Evolutionary conservation across 2,329 filamentous ascomycete species (phyloP), one percentile per base, ranked within the genome.

Genomic region (Xylariaceae sp.): DNA sequence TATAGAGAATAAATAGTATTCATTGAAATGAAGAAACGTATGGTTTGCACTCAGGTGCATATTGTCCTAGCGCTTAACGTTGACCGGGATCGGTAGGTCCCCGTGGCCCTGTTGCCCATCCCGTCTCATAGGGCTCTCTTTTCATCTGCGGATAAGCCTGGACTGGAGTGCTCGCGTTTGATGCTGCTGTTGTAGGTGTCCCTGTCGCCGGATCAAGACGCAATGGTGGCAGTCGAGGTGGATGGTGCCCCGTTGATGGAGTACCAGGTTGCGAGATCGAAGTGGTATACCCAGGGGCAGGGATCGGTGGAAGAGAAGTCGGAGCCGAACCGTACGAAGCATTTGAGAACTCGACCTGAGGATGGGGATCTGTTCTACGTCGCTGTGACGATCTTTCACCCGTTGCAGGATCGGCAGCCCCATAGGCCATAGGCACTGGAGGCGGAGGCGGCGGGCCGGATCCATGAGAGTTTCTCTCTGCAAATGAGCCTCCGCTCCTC

Each of bases 351-450:
- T 80, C 76, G 4, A 77, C 70, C 6, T 75, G 74, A 6, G 78
- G 73, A 35, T 81, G 78, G 7, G 78, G 73, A 21, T 82, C 78
- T 5, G 76, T 79, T 58, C 78, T 71, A 10, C 78, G 73, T 46
- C 79, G 72, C 58, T 78, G 75, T 16, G 73, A 63, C 6, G 79
- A 73, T 45, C 76, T 73, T 54, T 82, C 80, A 20, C 73, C 70
- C 20, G 73, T 73, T 7, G 74, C 71, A 5, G 72, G 64, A 42
- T 81, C 79, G 46, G 73, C 72, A 24, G 70, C 60, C 15, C 70
- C 65, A 59, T 77, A 75, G 13, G 61, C 39, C 40, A 62, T 67
- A 7, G 62, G 55, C 8, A 56, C 59, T 6, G 51, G 54, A 23
- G 56, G 60, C n/a, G 59, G 59, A 32, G 59, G 60, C n/a, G 59